Base-by-base conservation (phyloP, 768 basidiomycete genomes). In the Suillus hirtellus region DNA sequence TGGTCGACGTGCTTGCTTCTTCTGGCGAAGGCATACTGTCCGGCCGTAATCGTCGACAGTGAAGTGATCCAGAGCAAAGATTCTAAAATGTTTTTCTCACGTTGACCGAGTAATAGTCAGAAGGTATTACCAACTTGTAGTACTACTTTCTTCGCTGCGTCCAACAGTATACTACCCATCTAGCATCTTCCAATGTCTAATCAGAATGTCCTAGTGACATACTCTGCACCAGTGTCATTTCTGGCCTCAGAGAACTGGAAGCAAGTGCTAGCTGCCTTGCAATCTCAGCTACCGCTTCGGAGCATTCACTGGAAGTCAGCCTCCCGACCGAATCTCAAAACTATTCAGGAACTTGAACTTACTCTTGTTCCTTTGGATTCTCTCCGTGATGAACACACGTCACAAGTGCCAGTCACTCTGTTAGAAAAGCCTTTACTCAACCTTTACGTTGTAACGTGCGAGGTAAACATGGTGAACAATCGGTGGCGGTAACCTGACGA, bases 231-330 rank as follows among this genome's bases (percentile, higher is more conserved):
- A 8, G 82, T 81, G 21, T 73, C 84, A 40, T 87, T 89, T 69
- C 79, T 90, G 27, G 79, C 86, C 8, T 91, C 93, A 1, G 85
- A 86, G 44, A 86, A 83, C 70, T 94, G 92, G 88, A 83, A 79
- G 63, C 89, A 91, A 71, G 82, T 92, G 34, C 80, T 86, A 64
- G 75, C 79, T 19, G 85, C 89, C 3, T 77, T 95, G 40, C 73
- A 80, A n/a, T 82, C 86, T 1, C 92, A 91, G 68, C 76, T 93
- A 7, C 97, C 97, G 0, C 80, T 99, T 60, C 87, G 89, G 59
- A 96, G 90, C 76, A 84, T 99, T 34, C 93, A 98, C 75, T 98
- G 97, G 96, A 96, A 92, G 74, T 84, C 91, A 19, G 70, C 84
- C 4, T 84, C 87, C 2, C 81, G 89, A 49, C 82, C 89, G 5